Conservation (phyloP, 306 rosid genomes). For the Spatholobus suberectus region DNA sequence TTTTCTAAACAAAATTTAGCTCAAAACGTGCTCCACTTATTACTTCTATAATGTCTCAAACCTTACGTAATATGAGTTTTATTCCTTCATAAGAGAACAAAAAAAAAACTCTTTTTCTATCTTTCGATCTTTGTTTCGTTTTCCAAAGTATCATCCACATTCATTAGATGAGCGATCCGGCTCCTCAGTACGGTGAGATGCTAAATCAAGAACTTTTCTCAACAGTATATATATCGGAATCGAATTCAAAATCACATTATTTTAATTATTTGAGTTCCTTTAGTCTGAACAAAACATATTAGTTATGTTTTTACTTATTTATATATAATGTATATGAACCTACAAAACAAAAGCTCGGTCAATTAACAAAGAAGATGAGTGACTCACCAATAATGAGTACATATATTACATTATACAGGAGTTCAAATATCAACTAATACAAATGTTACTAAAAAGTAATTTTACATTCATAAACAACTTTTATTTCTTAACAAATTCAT, state of each 20-base stretch:
- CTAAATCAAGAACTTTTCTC: not conserved
- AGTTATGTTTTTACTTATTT: not conserved
- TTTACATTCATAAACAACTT: not conserved
- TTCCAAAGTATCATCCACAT: not conserved
- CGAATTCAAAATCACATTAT: not conserved
- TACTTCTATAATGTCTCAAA: conserved; percentile 6
- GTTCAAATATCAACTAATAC: not conserved
- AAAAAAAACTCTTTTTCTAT: not conserved
- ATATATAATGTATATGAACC: not conserved
- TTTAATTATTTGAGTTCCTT: not conserved
- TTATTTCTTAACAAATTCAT: not conserved
- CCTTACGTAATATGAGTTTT: not conserved
- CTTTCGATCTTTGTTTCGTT: not conserved
- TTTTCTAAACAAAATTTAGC: not conserved
- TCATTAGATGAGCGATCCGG: not conserved
- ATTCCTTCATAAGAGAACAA: not conserved
- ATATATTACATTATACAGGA: not conserved
- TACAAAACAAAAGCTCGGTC: not conserved
- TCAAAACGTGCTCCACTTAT: conserved; percentile 18
- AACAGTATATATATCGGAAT: not conserved
- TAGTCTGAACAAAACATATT: not conserved
- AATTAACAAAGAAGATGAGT: not conserved
- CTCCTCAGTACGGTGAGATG: not conserved
- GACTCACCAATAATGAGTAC: not conserved
- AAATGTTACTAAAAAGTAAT: not conserved